These are phyloP conservation scores for Plasmodium coatneyi DNA, from an alignment of 169 alveolate genomes.

Conservation along the genomic window DNA sequence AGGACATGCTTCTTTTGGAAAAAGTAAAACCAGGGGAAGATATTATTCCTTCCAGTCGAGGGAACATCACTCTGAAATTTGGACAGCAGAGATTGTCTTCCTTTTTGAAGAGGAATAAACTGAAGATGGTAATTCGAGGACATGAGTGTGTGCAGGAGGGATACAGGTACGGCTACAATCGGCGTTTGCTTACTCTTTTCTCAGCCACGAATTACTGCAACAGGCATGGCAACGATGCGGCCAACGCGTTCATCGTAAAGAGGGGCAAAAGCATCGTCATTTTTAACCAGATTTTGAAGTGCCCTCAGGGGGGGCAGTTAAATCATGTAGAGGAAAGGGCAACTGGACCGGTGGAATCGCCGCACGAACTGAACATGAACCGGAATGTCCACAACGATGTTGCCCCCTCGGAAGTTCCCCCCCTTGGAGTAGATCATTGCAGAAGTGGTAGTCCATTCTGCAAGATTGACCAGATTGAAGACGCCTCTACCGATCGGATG, in stretches of 20 bases:
- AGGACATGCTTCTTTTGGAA: constrained; percentile 83
- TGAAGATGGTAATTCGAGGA: constrained; percentile 91
- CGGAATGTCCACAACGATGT: no score
- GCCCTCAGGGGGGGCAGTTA: not conserved
- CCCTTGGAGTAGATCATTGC: not conserved
- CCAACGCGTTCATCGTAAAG: constrained; percentile 40
- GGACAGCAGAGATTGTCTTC: constrained; percentile 92
- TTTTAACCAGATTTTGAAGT: constrained; percentile 57
- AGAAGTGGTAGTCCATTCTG: not conserved
- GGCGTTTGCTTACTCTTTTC: constrained; percentile 91
- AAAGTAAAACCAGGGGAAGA: constrained; percentile 81
- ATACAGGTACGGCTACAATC: constrained; percentile 93
- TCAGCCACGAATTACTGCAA: constrained; percentile 95
- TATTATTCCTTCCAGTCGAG: constrained; percentile 92
- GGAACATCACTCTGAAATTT: constrained; percentile 94
- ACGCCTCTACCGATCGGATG: not conserved
- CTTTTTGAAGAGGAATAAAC: constrained; percentile 87
- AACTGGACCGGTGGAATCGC: not conserved
- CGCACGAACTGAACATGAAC: not conserved
- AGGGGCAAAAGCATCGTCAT: constrained; percentile 18
- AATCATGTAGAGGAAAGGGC: not conserved
- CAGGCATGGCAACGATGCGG: constrained; percentile 88
- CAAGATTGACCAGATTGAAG: not conserved
- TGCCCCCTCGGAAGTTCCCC: not conserved
- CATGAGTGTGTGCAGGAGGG: constrained; percentile 97